Evolutionary conservation across 164 flowering plant species (phyloP), one percentile per base, ranked within the genome.

Genomic region (Piper longum): DNA sequence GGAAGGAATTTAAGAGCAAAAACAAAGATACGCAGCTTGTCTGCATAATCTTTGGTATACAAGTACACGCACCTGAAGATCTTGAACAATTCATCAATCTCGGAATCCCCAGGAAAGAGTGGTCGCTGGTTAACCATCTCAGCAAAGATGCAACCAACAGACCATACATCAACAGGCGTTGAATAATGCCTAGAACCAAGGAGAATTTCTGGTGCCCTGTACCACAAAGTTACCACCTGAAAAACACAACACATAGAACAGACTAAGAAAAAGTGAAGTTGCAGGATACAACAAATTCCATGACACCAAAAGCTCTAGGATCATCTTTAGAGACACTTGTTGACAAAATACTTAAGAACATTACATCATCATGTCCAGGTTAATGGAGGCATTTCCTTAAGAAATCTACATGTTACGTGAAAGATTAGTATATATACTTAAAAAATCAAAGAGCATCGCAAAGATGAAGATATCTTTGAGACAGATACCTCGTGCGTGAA

Each of bases 131-230:
- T 93, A 62, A 90, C 89, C 99, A 93, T 93, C 81, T 93, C 99
- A 69, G 97, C 93, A 83, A 93, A 93, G 78, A 93, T 93, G 72
- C 99, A 93, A 56, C 99, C 99, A 68, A 90, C 92, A 9, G 99
- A 93, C 99, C 99, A 93, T 59, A 90, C 81, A 83, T 93, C 99
- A 62, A 93, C 97, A 4, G 97, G 97, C 54, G 99, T 93, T 12
- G 97, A 90, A 76, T 93, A 93, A 75, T 90, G 97, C 43, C 85
- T 90, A 52, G 96, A 86, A 56, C 99, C 99, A 62, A 93, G 96
- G 63, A 93, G 82, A 73, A 93, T 90, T 70, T 93, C 99, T 41
- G 99, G 99, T 61, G 99, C 99, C 79, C 99, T 80, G 72, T 93
- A 93, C 97, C 99, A 93, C 39, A 93, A 75, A 7, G 99, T 90